Evolutionary conservation across 495 filamentous ascomycete species (phyloP), one percentile per base, ranked within the genome.

Genomic region (Geoglossum glabrum): DNA sequence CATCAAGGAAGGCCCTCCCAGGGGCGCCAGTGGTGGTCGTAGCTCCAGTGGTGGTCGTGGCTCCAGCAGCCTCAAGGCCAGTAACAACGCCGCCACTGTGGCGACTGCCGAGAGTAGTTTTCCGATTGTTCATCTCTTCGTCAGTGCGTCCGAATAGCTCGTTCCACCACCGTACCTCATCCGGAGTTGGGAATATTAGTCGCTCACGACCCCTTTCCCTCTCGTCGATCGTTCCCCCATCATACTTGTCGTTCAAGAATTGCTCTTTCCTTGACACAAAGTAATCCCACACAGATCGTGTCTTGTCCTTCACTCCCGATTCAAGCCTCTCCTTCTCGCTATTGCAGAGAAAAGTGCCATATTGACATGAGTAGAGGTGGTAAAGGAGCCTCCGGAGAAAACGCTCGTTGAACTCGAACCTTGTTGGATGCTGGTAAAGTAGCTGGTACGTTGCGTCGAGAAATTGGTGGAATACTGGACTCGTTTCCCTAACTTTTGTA

Each of bases 401-500:
- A 1, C 90, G 82, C 65, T 97, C 93, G 61, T 95, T 97, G 71
- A 90, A 99, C 64, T 99, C 90, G 65, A 99, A 99, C 0, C 92
- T 79, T 28, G 81, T 86, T 0, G 92, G 90, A 62, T 94, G 73
- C 63, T 97, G 93, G 55, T 84, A 72, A 15, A 95, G 74, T 9
- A 99, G 74, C 63, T 99, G 93, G 61, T 90, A 97, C 4, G 87
- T 88, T 21, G 87, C 86, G 64, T 99, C 93, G 10, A 99, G 81
- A 68, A 97, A 99, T 66, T 99, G 93, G 64, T 99, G 93, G 70
- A 99, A 97, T 13, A 97, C 83, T 0, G 93, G 93, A n/a, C 85
- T 89, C 1, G 90, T 86, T 66, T 97, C 90, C 58, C 87, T 95
- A 28, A 77, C 73, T 61, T 81, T 83, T 9, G 79, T 83, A n/a